A percentile compares a stretch with the other conserved stretches of the same genome.
These are phyloP conservation scores for Daldinia decipiens DNA, from an alignment of 495 filamentous ascomycete species.

Conservation along the genomic window DNA sequence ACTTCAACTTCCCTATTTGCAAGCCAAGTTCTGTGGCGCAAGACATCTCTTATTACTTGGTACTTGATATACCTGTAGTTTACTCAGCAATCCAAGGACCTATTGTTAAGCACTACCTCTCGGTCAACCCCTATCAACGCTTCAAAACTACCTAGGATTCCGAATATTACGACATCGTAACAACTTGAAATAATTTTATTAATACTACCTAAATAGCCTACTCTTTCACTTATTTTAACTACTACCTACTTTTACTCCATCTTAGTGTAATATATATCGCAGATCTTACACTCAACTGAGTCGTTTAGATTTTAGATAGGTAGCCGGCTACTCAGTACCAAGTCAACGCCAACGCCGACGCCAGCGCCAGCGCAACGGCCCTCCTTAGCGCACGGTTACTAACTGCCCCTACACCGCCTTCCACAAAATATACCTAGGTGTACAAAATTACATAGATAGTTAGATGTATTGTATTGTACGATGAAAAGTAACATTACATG, in stretches of 20 bases:
- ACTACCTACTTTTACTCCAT: background rate
- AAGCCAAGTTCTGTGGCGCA: slow-evolving; percentile 6
- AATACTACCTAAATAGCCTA: slow-evolving; percentile 8
- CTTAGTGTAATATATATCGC: background rate
- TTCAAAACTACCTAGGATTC: background rate
- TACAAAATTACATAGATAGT: no score
- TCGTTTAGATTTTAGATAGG: background rate
- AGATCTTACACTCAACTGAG: background rate
- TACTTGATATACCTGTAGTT: background rate
- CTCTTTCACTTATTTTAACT: background rate
- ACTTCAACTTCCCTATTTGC: background rate
- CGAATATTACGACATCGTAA: background rate
- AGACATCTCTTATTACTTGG: background rate
- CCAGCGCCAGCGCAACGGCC: slow-evolving; percentile 18
- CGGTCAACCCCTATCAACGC: background rate
- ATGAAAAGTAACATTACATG: no score
- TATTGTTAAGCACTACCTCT: background rate
- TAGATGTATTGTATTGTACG: no score
- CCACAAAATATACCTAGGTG: slow-evolving; percentile 14
- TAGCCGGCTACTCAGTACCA: slow-evolving; percentile 1
- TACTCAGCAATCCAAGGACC: no score
- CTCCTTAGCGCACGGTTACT: slow-evolving; percentile 26
- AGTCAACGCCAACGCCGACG: background rate
- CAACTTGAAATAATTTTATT: background rate
- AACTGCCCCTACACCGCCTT: slow-evolving; percentile 35